Base-by-base conservation (phyloP, 169 alveolate genomes). In the Cryptosporidium xiaoi region DNA sequence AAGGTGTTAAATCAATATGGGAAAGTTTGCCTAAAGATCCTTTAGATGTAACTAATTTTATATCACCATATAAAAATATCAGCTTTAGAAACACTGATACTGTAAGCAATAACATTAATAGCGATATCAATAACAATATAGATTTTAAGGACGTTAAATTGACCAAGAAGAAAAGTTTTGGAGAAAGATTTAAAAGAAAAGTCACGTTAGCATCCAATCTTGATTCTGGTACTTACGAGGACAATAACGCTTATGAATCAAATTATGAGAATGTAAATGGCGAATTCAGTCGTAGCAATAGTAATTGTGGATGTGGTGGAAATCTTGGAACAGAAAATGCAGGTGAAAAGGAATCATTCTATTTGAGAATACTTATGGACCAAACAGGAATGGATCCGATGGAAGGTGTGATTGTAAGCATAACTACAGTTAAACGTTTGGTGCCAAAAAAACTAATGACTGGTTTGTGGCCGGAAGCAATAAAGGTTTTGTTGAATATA, bases 401-500 rank as follows among this genome's bases (percentile, higher is more conserved):
- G 69, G 83, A 82, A 31, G 93, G 93, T 31, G 65, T 82, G 13
- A 82, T 91, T 8, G 83, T 83, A 65, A 82, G 87, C 55, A 85
- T 91, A 10, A 90, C 62, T 7, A 50, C 82, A 50, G 60, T 91
- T 27, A 55, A 85, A 27, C 83, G 90, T 12, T 44, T 68, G 36
- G 82, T 91, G 29, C 93, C 93, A 8, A 51, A 85, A 58, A 87
- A 82, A 50, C 44, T 90, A 18, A 83, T 83, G 91, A 90, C 93
- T 16, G 93, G 93, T 3, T 44, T 90, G 40, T 90, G 93, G 93
- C 93, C 93, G 12, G 93, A 83, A 56, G 93, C 92, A 36, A 83
- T 90, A 33, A 84, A 90, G 36, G 90, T 83, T 51, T 40, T 90
- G 65, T 68, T 90, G 48, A 83, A 68, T 27, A 82, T 90, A 6